Evolutionary conservation across 345 rosid species (phyloP).

Genomic region (Bretschneidera sinensis): DNA sequence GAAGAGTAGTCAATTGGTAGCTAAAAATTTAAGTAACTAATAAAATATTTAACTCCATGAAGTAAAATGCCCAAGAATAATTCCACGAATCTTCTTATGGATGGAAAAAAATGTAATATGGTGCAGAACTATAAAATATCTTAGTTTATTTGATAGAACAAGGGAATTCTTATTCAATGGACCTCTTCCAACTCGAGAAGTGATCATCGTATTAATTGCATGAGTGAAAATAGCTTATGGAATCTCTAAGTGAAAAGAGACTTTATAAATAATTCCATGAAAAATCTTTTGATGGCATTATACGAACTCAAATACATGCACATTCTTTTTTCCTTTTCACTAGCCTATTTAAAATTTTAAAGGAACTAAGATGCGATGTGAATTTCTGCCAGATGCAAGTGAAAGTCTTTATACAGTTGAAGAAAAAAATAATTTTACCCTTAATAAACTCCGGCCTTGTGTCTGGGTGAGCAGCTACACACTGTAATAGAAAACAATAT

Average conservation of each 20-base stretch:
- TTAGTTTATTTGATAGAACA: too few relatives aligned
- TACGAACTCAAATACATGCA: conserved; percentile 1
- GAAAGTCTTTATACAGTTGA: conserved; percentile 4
- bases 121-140: too few relatives aligned
- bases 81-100: too few relatives aligned
- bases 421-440: conserved; percentile 32
- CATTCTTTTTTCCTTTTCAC: too few relatives aligned
- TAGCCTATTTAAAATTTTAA: not conserved
- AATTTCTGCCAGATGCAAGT: not conserved
- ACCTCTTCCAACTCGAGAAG: too few relatives aligned
- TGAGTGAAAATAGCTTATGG: too few relatives aligned
- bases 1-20: conserved; percentile 5
- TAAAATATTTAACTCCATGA: conserved; percentile 4
- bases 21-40: not conserved
- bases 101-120: too few relatives aligned
- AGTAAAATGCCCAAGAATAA: not conserved
- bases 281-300: not conserved
- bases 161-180: too few relatives aligned
- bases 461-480: conserved; percentile 50
- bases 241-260: too few relatives aligned
- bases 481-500: conserved; percentile 26
- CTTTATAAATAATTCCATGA: conserved; percentile 2
- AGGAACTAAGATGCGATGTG: conserved; percentile 4
- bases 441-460: conserved; percentile 35
- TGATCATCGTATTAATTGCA: too few relatives aligned